A percentile compares a stretch with the other conserved stretches of the same genome.
phyloP scores from a whole-genome alignment of 164 flowering plant species.

The Piper betle region DNA sequence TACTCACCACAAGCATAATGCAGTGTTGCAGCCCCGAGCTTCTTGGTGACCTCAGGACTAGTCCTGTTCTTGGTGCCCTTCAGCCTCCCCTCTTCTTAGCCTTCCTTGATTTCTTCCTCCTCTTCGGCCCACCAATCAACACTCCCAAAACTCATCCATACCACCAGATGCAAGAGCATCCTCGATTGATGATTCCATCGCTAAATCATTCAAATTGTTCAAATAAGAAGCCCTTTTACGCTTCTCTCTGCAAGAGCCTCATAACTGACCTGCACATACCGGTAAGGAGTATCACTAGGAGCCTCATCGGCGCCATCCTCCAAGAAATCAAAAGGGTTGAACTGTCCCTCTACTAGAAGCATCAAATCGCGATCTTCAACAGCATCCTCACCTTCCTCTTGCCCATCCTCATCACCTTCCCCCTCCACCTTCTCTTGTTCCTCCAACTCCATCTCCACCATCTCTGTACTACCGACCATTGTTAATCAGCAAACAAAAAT shows the following conservation, averaged over 20 bases:
- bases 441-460: slow-evolving; percentile 4
- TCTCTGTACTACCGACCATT: too few species aligned
- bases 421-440: slow-evolving; percentile 14
- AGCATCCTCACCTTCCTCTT: slow-evolving; percentile 23
- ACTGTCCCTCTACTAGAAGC: slow-evolving; percentile 33
- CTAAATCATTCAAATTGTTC: slow-evolving; percentile 18
- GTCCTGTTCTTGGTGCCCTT: slow-evolving; percentile 61
- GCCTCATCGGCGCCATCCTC: slow-evolving; percentile 25
- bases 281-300: slow-evolving; percentile 32
- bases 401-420: slow-evolving; percentile 21
- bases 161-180: slow-evolving; percentile 21
- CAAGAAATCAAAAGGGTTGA: slow-evolving; percentile 41
- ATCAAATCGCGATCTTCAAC: slow-evolving; percentile 24
- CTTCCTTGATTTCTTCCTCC: slow-evolving; percentile 33
- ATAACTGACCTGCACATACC: slow-evolving; percentile 47
- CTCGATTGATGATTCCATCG: slow-evolving; percentile 35
- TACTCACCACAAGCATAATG: too few species aligned
- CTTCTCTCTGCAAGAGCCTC: slow-evolving; percentile 57
- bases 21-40: slow-evolving; percentile 67
- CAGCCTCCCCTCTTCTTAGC: slow-evolving; percentile 52
- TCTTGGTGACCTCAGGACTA: slow-evolving; percentile 38
- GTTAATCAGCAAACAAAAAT: too few species aligned
- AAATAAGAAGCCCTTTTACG: slow-evolving; percentile 26
- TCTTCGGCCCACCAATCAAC: slow-evolving; percentile 35
- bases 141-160: slow-evolving; percentile 47